Base-by-base conservation (phyloP, 371 early-diverging fungal species). In the Mucor saturninus region DNA sequence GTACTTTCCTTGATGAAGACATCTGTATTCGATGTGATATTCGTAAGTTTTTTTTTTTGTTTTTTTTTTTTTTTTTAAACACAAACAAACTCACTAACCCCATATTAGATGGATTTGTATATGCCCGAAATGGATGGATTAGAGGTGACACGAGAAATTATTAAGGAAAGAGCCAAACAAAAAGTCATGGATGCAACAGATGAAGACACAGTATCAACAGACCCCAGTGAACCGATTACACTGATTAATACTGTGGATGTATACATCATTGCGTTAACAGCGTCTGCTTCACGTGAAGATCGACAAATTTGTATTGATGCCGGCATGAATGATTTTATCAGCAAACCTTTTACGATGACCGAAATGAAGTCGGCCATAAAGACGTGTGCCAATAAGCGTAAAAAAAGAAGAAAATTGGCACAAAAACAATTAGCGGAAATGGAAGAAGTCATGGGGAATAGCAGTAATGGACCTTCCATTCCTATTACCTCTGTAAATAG, bases 321-420 rank as follows among this genome's bases (percentile, higher is more conserved):
- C 2, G 86, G 86, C 6, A 84, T 86, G 86, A 83, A 86, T 29
- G 86, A 84, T 40, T 86, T 84, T 49, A 84, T 86, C 54, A 80
- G 81, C 59, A 86, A 86, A 56, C 85, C 86, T 3, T 84, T 84
- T 54, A 83, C 79, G 4, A 71, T 81, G 68, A 64, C 77, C 61
- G 85, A 84, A 61, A 81, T 86, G 83, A 82, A 83, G 58, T 56
- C 75, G 30, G 67, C 79, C 1, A 55, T 81, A 14, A 76, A 78
- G 46, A 70, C 65, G 10, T 72, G 64, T 60, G 68, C 66, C 5
- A 62, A 59, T 15, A 67, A 74, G 42, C 37, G 67, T 30, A 67
- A 65, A 48, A 65, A 69, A 39, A 46, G 63, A 38, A 62, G 68
- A 68, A 60, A 77, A 56, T 39, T 80, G 62, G 51, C 68, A 56